These are phyloP conservation scores for Hylodesmum podocarpum DNA, from an alignment of 306 rosid genomes.

Conservation along the genomic window DNA sequence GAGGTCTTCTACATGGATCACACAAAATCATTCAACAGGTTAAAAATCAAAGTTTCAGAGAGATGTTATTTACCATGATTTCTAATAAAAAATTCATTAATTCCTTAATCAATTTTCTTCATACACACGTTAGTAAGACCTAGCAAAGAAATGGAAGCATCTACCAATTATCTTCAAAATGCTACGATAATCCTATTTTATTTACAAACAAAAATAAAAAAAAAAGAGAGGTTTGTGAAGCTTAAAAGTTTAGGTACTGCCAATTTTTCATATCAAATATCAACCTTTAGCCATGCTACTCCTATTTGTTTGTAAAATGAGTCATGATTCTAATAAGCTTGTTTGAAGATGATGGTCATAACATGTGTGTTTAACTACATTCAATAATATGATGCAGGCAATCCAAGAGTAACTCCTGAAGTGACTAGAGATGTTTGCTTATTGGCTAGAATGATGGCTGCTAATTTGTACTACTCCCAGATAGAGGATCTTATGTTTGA, in stretches of 20 bases:
- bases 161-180: not conserved
- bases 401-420: conserved; percentile 90
- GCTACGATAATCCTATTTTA: not conserved
- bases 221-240: not conserved
- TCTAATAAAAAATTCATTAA: not conserved
- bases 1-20: not conserved
- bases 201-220: not conserved
- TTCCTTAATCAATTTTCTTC: not conserved
- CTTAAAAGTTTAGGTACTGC: not conserved
- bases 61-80: not conserved
- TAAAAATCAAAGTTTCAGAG: not conserved
- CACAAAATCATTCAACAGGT: too few species aligned
- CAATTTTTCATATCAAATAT: not conserved
- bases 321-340: not conserved
- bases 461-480: conserved; percentile 72
- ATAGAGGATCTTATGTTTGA: conserved; percentile 91
- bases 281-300: not conserved
- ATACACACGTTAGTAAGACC: not conserved
- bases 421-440: conserved; percentile 90
- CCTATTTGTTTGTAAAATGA: not conserved
- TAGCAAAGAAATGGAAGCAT: not conserved
- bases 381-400: conserved; percentile 50
- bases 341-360: not conserved
- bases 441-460: conserved; percentile 92
- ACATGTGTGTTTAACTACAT: not conserved